phyloP scores from a whole-genome alignment of 2,329 filamentous ascomycete genomes.

The Aspergillus glaucus region DNA sequence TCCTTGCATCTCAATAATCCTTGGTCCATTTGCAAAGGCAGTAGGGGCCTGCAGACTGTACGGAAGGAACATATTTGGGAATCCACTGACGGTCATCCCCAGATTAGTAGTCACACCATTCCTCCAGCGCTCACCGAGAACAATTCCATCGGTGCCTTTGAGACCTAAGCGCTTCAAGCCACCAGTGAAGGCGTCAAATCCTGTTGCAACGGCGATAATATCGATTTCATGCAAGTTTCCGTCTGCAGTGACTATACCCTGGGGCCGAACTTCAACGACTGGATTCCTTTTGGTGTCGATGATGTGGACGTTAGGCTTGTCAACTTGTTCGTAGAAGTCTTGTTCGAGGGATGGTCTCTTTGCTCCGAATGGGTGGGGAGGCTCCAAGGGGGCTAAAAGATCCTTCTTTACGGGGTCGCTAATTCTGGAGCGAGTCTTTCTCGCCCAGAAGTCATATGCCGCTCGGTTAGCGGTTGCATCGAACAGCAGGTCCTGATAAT shows the following conservation, averaged over 20 bases:
- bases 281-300: conserved; percentile 40
- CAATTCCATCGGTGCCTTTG: conserved; percentile 19
- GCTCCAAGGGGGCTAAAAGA: conserved; percentile 48
- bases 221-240: conserved; percentile 34
- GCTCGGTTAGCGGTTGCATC: conserved; percentile 45
- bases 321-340: conserved; percentile 47
- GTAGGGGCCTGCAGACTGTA: conserved; percentile 55
- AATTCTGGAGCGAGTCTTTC: conserved; percentile 48
- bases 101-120: conserved; percentile 34
- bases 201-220: conserved; percentile 36
- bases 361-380: conserved; percentile 50
- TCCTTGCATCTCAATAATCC: conserved; percentile 49
- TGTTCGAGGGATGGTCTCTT: conserved; percentile 48
- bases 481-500: conserved; percentile 48
- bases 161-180: conserved; percentile 30
- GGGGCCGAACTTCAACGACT: conserved; percentile 34
- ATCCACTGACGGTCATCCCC: conserved; percentile 36
- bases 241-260: conserved; percentile 37
- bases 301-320: conserved; percentile 43
- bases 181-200: conserved; percentile 37
- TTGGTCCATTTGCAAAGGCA: conserved; percentile 50
- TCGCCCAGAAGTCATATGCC: conserved; percentile 52
- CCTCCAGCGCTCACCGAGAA: conserved; percentile 31
- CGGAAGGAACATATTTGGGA: conserved; percentile 48
- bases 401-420: conserved; percentile 46